Percentiles rank a stretch among this genome's conserved stretches.
Evolutionary conservation across 176 grass and related monocot genomes (phyloP).

Genomic region (Juncus inflexus): DNA sequence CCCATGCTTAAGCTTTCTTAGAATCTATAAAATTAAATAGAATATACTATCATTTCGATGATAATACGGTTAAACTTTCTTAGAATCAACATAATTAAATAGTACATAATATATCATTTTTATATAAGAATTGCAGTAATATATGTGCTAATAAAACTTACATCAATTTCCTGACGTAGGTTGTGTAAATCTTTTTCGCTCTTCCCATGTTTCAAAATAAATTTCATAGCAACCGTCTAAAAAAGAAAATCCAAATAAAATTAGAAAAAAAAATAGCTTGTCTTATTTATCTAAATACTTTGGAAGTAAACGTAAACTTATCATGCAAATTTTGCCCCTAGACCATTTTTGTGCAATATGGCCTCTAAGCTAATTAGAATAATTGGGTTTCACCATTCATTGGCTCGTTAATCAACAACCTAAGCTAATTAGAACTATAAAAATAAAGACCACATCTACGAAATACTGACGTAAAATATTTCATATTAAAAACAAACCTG

Average conservation of each 20-base stretch:
- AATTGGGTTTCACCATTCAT: background rate
- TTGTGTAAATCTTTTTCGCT: constrained; percentile 93
- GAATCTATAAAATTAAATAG: constrained; percentile 43
- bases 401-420: background rate
- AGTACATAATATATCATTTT: background rate
- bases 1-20: constrained; percentile 86
- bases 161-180: constrained; percentile 91
- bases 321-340: background rate
- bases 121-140: background rate
- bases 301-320: background rate
- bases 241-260: constrained; percentile 19
- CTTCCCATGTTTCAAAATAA: constrained; percentile 90
- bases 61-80: constrained; percentile 54
- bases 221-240: constrained; percentile 97
- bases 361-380: too few species aligned
- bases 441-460: background rate
- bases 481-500: constrained; percentile 45
- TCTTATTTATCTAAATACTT: background rate
- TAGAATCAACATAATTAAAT: constrained; percentile 14
- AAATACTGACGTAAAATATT: too few species aligned
- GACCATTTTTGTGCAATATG: background rate
- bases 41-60: constrained; percentile 68
- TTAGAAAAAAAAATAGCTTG: background rate
- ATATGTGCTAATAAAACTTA: constrained; percentile 4
- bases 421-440: background rate